A percentile compares a stretch with the other conserved stretches of the same genome.
These are phyloP conservation scores for Scalesia atractyloides DNA, from an alignment of 129 eudicot genomes.

Conservation along the genomic window DNA sequence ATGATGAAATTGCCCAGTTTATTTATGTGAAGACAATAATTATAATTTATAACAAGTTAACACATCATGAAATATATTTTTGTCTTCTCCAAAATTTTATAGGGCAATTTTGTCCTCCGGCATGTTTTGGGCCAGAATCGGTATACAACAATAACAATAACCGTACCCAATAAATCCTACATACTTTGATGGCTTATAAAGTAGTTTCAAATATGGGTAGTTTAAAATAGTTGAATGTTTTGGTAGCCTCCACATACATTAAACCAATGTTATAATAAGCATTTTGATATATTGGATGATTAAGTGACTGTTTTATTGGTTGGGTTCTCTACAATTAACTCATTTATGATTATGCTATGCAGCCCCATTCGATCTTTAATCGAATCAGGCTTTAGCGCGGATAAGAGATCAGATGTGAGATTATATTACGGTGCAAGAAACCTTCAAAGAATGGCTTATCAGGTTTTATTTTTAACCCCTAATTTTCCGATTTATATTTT, in stretches of 20 bases:
- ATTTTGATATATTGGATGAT: background rate
- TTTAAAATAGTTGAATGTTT: background rate
- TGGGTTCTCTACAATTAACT: constrained; percentile 8
- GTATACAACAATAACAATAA: background rate
- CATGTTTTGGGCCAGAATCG: background rate
- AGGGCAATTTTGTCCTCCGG: background rate
- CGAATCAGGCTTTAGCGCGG: constrained; percentile 85
- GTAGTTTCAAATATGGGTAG: constrained; percentile 1
- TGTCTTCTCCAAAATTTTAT: background rate
- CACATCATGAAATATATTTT: background rate
- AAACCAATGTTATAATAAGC: background rate
- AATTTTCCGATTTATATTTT: background rate
- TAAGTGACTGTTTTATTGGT: background rate
- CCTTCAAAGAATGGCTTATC: constrained; percentile 90
- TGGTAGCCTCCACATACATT: background rate
- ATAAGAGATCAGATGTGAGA: constrained; percentile 84
- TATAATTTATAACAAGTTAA: background rate
- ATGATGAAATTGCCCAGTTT: background rate
- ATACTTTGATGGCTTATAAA: background rate
- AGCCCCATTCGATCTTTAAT: constrained; percentile 92
- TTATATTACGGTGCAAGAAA: constrained; percentile 93
- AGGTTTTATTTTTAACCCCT: constrained; percentile 45
- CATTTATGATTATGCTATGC: constrained; percentile 25
- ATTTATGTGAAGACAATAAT: background rate
- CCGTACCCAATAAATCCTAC: background rate